Base-by-base conservation (phyloP, 176 grass and related monocot species). In the Ensete ventricosum region DNA sequence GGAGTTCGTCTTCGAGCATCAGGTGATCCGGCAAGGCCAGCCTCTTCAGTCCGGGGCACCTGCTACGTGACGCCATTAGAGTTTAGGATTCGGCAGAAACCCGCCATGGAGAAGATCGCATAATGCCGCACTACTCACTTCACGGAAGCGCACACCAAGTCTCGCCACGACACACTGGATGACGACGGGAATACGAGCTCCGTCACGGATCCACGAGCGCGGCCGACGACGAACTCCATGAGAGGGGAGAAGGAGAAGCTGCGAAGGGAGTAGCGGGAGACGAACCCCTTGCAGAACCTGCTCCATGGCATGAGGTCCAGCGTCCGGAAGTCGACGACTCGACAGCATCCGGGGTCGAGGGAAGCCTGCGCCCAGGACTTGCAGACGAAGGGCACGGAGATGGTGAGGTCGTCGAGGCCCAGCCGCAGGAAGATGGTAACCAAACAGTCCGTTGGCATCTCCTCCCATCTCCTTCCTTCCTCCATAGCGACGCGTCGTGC, bases 261-360 rank as follows among this genome's bases (percentile, higher is more conserved):
- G 0, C 2, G 0, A 34, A 84, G 77, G 76, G 62, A 78, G 78
- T 81, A 87, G 10, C 68, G 60, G 63, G 23, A 53, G 21, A 29
- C 25, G 84, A 85, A 88, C 16, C 69, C 81, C 16, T 59, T 54
- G 1, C 87, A 77, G 60, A 96, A 91, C 0, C 80, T 0, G 5
- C 21, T 69, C 85, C 87, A 92, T 2, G 89, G 89, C 89, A 88
- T 92, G 81, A 97, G 90, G 70, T 91, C 90, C 70, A 84, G 78
- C 12, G 71, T 73, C 34, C 85, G 85, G 17, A 97, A 91, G 76
- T 97, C 82, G 74, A 97, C 87, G 13, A 54, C 62, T 66, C 79
- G 82, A 83, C 87, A 97, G 55, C 89, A 89, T 14, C 54, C 80
- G 43, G 90, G 83, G 84, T 97, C 90, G 9, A 67, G 73, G 0